phyloP scores from a whole-genome alignment of 495 filamentous ascomycete species.

The Hypomontagnella submonticulosa region DNA sequence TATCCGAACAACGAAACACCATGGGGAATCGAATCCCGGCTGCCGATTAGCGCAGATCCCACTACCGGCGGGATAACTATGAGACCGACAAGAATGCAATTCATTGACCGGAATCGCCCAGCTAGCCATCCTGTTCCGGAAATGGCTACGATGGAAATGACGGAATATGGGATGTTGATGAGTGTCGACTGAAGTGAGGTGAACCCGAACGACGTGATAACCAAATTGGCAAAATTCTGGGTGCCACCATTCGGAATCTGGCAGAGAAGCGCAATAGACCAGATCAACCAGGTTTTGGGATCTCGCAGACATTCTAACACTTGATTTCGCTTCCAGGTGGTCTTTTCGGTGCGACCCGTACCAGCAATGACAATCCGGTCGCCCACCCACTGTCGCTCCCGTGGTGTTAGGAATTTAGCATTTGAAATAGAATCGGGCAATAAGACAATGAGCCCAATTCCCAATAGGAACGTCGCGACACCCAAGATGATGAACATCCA shows the following conservation, averaged over 20 bases:
- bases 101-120: slow-evolving; percentile 52
- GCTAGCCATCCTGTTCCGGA: slow-evolving; percentile 52
- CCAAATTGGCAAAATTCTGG: slow-evolving; percentile 55
- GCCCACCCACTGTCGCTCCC: slow-evolving; percentile 47
- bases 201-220: slow-evolving; percentile 56
- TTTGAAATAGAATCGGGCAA: slow-evolving; percentile 48
- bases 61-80: slow-evolving; percentile 54
- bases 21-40: slow-evolving; percentile 41
- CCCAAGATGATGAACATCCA: slow-evolving; percentile 55
- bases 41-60: slow-evolving; percentile 53
- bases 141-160: slow-evolving; percentile 49
- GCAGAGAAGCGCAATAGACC: slow-evolving; percentile 50
- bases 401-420: slow-evolving; percentile 44
- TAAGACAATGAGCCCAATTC: slow-evolving; percentile 44
- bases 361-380: slow-evolving; percentile 52
- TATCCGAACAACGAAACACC: slow-evolving; percentile 49
- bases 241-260: slow-evolving; percentile 61
- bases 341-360: slow-evolving; percentile 50
- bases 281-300: slow-evolving; percentile 59
- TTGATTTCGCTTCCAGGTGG: slow-evolving; percentile 52
- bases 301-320: slow-evolving; percentile 52
- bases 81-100: slow-evolving; percentile 51
- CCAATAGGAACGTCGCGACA: slow-evolving; percentile 46
- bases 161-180: slow-evolving; percentile 52
- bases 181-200: slow-evolving; percentile 52